These are phyloP conservation scores for Bolboschoenus planiculmis DNA, from an alignment of 176 grass and related monocot genomes.

Conservation along the genomic window DNA sequence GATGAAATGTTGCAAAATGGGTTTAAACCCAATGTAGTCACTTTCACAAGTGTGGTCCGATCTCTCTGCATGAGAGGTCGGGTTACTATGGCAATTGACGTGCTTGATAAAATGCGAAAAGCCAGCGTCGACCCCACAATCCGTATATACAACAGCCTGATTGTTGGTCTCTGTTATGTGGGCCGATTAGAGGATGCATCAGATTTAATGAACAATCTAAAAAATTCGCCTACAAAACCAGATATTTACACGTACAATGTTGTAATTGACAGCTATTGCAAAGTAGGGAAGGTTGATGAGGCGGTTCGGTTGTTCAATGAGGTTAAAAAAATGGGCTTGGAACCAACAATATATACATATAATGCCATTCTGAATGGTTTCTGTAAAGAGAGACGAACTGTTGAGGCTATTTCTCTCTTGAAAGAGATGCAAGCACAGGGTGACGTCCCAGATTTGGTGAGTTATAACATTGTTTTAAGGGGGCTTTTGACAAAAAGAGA, in stretches of 20 bases:
- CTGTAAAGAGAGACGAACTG: conserved; percentile 56
- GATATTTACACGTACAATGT: conserved; percentile 77
- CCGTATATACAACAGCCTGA: conserved; percentile 64
- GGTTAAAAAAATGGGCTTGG: conserved; percentile 30
- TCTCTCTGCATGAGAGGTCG: conserved; percentile 74
- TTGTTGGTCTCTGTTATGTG: conserved; percentile 76
- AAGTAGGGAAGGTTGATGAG: conserved; percentile 56
- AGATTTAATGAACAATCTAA: conserved; percentile 53
- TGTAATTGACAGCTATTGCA: conserved; percentile 73
- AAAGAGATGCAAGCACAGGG: conserved; percentile 50
- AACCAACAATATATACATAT: conserved; percentile 65
- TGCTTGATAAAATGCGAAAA: conserved; percentile 60
- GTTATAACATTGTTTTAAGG: conserved; percentile 64
- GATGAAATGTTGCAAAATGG: conserved; percentile 59
- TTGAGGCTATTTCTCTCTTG: conserved; percentile 49
- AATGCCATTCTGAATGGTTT: conserved; percentile 82
- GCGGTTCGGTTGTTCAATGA: conserved; percentile 53
- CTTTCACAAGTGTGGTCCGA: conserved; percentile 51
- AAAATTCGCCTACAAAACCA: conserved; percentile 41
- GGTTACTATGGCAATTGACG: conserved; percentile 49
- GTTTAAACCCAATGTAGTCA: conserved; percentile 35
- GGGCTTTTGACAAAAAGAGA: conserved; percentile 50
- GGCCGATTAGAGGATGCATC: conserved; percentile 76
- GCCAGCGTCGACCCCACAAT: conserved; percentile 54
- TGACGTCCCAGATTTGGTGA: conserved; percentile 39